These are phyloP conservation scores for Malus sieversii DNA, from an alignment of 306 rosid species.

Conservation along the genomic window DNA sequence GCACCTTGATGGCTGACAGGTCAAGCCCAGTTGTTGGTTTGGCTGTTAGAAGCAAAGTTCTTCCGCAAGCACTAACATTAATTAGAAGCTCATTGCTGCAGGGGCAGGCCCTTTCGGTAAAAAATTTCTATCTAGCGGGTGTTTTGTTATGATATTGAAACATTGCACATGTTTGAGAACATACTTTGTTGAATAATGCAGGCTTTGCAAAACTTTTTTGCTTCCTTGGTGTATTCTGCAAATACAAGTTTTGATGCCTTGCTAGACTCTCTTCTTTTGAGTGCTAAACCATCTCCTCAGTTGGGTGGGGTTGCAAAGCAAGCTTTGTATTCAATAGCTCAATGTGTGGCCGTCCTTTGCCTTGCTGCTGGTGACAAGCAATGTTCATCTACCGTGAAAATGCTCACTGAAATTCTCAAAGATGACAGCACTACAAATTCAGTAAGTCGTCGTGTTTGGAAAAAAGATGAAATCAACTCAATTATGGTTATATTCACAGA, in stretches of 20 bases:
- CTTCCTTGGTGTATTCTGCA: conserved; percentile 85
- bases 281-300: conserved; percentile 92
- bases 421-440: conserved; percentile 75
- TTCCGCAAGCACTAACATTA: conserved; percentile 85
- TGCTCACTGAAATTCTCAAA: conserved; percentile 90
- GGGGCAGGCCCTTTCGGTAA: conserved; percentile 94
- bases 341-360: conserved; percentile 94
- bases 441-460: conserved; percentile 27
- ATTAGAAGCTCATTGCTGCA: conserved; percentile 93
- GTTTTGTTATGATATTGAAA: conserved; percentile 12
- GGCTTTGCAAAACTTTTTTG: conserved; percentile 90
- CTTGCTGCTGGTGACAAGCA: conserved; percentile 93
- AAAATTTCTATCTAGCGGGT: conserved; percentile 8
- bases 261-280: conserved; percentile 80
- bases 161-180: conserved; percentile 18
- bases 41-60: conserved; percentile 95
- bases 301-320: conserved; percentile 98
- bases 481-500: neutral
- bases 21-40: conserved; percentile 80
- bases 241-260: conserved; percentile 90
- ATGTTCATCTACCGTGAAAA: conserved; percentile 79
- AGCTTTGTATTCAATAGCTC: conserved; percentile 91
- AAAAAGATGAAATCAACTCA: neutral
- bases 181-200: conserved; percentile 27
- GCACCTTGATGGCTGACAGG: conserved; percentile 96